These are phyloP conservation scores for Phaseolus lunatus DNA, from an alignment of 306 rosid species.

Conservation along the genomic window DNA sequence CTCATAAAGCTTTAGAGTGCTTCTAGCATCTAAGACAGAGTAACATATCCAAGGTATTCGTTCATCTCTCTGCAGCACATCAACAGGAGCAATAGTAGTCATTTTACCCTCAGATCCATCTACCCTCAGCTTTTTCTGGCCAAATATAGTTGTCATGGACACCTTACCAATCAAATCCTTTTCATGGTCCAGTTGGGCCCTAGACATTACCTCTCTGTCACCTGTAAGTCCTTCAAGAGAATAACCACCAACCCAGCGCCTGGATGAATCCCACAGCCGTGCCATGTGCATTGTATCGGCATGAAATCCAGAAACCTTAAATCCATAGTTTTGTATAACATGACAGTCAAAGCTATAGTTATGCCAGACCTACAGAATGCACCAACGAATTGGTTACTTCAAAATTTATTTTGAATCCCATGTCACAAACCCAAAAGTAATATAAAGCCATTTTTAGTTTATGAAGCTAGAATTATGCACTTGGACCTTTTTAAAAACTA, in stretches of 20 bases:
- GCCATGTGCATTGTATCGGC: constrained; percentile 99
- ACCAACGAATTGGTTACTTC: constrained; percentile 46
- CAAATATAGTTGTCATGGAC: constrained; percentile 57
- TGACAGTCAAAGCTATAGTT: constrained; percentile 97
- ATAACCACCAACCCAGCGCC: constrained; percentile 85
- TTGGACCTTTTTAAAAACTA: not conserved
- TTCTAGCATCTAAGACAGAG: constrained; percentile 58
- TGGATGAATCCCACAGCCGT: constrained; percentile 97
- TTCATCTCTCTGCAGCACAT: constrained; percentile 85
- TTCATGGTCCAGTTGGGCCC: constrained; percentile 50
- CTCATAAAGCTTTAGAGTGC: constrained; percentile 61
- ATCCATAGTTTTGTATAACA: constrained; percentile 89
- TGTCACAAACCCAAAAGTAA: not conserved
- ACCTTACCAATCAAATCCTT: constrained; percentile 60
- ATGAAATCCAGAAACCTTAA: constrained; percentile 89
- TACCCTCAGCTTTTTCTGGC: constrained; percentile 49
- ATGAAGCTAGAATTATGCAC: constrained; percentile 7
- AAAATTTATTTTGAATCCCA: constrained; percentile 39
- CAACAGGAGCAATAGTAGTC: constrained; percentile 77
- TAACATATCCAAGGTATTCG: constrained; percentile 64
- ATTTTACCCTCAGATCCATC: constrained; percentile 63
- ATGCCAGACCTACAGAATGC: constrained; percentile 88
- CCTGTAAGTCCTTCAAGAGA: constrained; percentile 94
- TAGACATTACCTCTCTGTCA: constrained; percentile 73
- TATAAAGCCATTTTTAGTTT: constrained; percentile 1